phyloP scores from a whole-genome alignment of 192 early-diverging fungal species.

The Entomortierella chlamydospora region DNA sequence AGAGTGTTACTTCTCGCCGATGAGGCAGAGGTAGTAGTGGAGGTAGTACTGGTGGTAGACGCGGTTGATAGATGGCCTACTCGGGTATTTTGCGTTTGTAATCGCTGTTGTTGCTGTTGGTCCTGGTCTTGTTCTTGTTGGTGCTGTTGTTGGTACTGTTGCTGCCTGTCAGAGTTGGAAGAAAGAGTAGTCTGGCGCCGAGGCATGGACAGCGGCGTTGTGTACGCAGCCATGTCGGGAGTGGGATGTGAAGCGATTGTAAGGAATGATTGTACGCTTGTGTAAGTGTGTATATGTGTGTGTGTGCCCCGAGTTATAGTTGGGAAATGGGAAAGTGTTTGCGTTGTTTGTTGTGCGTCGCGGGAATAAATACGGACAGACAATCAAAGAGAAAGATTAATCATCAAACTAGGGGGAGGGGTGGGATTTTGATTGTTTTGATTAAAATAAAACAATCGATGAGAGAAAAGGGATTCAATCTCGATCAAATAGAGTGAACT shows the following conservation, averaged over 20 bases:
- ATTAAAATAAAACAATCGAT: too few relatives aligned
- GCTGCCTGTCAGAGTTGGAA: background rate
- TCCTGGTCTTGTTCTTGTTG: background rate
- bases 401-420: too few relatives aligned
- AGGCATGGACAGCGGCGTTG: constrained; percentile 15
- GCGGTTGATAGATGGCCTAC: background rate
- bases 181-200: constrained; percentile 6
- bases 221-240: constrained; percentile 6
- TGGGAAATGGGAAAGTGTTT: too few relatives aligned
- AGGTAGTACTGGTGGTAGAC: background rate
- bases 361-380: background rate
- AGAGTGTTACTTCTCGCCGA: background rate
- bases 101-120: constrained; percentile 6
- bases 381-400: background rate
- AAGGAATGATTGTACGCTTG: background rate
- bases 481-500: too few relatives aligned
- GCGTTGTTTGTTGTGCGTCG: background rate
- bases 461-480: too few relatives aligned
- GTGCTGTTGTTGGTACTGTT: constrained; percentile 6
- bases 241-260: too few relatives aligned
- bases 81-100: background rate
- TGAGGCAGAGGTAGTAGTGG: background rate
- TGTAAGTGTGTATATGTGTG: constrained; percentile 6
- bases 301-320: background rate
- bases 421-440: too few relatives aligned